Evolutionary conservation across 495 filamentous ascomycete genomes (phyloP).

Genomic region (Ascodesmis nigricans): DNA sequence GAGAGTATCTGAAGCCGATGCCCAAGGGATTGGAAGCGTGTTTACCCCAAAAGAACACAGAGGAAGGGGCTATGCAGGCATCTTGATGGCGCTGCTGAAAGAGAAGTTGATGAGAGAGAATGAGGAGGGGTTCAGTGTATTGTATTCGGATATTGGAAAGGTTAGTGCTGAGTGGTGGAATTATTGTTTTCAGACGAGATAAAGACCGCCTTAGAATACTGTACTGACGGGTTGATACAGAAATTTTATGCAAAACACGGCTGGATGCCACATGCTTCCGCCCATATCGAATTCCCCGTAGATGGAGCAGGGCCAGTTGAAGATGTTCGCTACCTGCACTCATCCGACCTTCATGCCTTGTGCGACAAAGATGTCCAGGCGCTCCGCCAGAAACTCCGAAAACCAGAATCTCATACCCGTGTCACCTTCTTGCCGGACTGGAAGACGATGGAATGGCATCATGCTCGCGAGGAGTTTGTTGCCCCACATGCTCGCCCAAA

Average conservation of each 20-base stretch:
- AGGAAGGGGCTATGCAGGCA: slow-evolving; percentile 54
- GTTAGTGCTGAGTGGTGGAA: slow-evolving; percentile 18
- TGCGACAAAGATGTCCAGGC: slow-evolving; percentile 30
- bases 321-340: slow-evolving; percentile 24
- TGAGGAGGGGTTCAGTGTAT: slow-evolving; percentile 32
- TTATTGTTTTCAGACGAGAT: no score
- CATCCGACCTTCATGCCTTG: slow-evolving; percentile 32
- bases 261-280: slow-evolving; percentile 52
- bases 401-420: slow-evolving; percentile 16
- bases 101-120: slow-evolving; percentile 15
- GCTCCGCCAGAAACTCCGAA: slow-evolving; percentile 2
- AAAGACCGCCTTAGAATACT: neutral
- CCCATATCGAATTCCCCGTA: slow-evolving; percentile 40
- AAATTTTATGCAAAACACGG: slow-evolving; percentile 65
- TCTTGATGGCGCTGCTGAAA: slow-evolving; percentile 40
- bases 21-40: slow-evolving; percentile 69
- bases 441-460: slow-evolving; percentile 62
- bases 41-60: slow-evolving; percentile 53
- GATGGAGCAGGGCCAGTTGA: slow-evolving; percentile 7
- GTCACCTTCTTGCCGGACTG: slow-evolving; percentile 55
- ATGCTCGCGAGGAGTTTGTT: slow-evolving; percentile 70
- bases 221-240: slow-evolving; percentile 13
- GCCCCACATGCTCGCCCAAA: slow-evolving; percentile 29
- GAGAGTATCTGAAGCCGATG: slow-evolving; percentile 39
- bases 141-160: slow-evolving; percentile 94